Percentiles rank a stretch among this genome's conserved stretches.
phyloP scores from a whole-genome alignment of 306 rosid species.

The Prosopis cineraria region DNA sequence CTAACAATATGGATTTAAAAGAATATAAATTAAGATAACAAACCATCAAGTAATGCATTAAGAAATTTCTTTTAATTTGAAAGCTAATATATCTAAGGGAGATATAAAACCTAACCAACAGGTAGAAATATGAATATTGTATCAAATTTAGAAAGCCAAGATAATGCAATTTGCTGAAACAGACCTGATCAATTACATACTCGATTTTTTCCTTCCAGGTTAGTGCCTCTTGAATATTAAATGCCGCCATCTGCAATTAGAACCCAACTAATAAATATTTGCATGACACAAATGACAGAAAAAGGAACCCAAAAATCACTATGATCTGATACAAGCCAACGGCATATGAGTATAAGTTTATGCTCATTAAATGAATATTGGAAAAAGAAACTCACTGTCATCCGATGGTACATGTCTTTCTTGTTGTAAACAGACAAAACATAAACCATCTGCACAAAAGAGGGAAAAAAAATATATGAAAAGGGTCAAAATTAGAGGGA shows the following conservation, averaged over 20 bases:
- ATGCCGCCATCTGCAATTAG: conserved; percentile 90
- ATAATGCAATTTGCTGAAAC: conserved; percentile 27
- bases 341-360: conserved; percentile 1
- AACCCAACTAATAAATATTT: conserved; percentile 34
- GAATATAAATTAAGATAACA: conserved; percentile 18
- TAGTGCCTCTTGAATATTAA: conserved; percentile 97
- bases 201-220: conserved; percentile 92
- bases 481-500: conserved; percentile 15
- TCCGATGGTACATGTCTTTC: conserved; percentile 91
- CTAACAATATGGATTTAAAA: conserved; percentile 27
- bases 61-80: conserved; percentile 23
- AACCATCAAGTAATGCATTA: conserved; percentile 13
- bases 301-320: background rate
- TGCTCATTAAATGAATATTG: background rate
- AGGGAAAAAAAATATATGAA: background rate
- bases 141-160: conserved; percentile 25
- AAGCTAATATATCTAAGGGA: conserved; percentile 19
- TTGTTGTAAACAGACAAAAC: conserved; percentile 90
- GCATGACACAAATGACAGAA: conserved; percentile 4
- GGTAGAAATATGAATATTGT: conserved; percentile 15
- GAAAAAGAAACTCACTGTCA: conserved; percentile 68
- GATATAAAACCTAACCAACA: conserved; percentile 15
- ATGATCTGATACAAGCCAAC: background rate
- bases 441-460: conserved; percentile 88
- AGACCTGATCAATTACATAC: conserved; percentile 89